These are phyloP conservation scores for Lentinula aciculospora DNA, from an alignment of 768 basidiomycete species.

Conservation along the genomic window DNA sequence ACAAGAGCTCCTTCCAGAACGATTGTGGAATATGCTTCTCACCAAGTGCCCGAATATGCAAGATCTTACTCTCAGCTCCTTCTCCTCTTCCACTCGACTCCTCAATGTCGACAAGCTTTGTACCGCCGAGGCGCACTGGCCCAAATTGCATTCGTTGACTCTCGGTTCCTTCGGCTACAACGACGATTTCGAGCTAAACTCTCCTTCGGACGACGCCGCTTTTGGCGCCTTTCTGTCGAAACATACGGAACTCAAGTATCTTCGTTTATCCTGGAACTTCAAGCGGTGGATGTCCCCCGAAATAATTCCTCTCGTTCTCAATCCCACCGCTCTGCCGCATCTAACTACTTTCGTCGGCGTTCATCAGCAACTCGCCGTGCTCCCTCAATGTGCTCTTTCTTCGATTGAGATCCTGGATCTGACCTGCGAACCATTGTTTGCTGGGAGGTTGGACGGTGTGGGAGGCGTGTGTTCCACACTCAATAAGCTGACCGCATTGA, in stretches of 20 bases:
- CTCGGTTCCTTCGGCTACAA: constrained; percentile 48
- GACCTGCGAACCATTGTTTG: constrained; percentile 44
- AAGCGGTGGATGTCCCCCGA: constrained; percentile 44
- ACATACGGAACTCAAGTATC: constrained; percentile 32
- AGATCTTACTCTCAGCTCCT: constrained; percentile 44
- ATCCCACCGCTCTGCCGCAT: constrained; percentile 22
- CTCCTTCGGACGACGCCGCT: constrained; percentile 17
- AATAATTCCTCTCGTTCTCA: constrained; percentile 26
- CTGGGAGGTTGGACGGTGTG: constrained; percentile 24
- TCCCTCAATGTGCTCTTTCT: constrained; percentile 24
- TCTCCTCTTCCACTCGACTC: constrained; percentile 39
- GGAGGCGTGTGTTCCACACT: constrained; percentile 30
- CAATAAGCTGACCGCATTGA: constrained; percentile 28
- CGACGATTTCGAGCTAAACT: constrained; percentile 34
- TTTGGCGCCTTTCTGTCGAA: constrained; percentile 31
- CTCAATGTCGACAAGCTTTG: constrained; percentile 35
- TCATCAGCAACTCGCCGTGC: constrained; percentile 37
- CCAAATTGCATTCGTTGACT: constrained; percentile 34
- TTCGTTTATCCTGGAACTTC: constrained; percentile 47
- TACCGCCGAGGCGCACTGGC: constrained; percentile 21
- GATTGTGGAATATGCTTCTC: constrained; percentile 45
- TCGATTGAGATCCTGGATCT: constrained; percentile 37
- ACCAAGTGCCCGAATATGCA: constrained; percentile 40
- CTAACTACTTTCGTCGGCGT: constrained; percentile 41
- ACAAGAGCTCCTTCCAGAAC: constrained; percentile 31